Evolutionary conservation across 352 stramenopile species (phyloP).

Genomic region (Pilasporangium apinafurcum): DNA sequence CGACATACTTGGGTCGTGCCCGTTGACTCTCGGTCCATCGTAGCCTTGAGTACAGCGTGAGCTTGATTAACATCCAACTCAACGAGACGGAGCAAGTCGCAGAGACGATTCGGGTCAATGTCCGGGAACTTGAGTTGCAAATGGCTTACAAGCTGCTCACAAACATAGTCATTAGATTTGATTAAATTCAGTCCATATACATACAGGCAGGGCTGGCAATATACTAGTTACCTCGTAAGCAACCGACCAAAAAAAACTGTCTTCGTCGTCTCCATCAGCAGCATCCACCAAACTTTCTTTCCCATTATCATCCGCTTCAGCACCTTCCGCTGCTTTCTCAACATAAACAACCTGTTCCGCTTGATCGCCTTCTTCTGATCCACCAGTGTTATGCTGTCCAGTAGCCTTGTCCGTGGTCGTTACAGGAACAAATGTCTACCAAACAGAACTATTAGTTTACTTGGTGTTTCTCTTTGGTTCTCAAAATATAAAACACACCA

Average conservation of each 20-base stretch:
- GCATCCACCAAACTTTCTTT: conserved; percentile 1
- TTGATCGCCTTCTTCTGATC: conserved; percentile 1
- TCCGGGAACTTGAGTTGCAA: conserved; percentile 82
- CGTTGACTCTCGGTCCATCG: conserved; percentile 65
- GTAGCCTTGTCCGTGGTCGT: conserved; percentile 6
- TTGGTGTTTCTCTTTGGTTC: neutral
- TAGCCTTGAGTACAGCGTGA: conserved; percentile 69
- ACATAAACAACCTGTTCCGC: neutral
- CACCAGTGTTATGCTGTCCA: neutral
- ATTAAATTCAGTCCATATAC: neutral
- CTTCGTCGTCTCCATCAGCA: conserved; percentile 28
- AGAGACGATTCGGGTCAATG: conserved; percentile 63
- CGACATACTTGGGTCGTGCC: conserved; percentile 71
- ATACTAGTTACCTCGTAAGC: conserved; percentile 56
- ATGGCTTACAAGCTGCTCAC: conserved; percentile 60
- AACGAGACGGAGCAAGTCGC: conserved; percentile 67
- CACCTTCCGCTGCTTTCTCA: neutral
- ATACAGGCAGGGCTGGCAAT: neutral
- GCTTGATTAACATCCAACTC: conserved; percentile 69
- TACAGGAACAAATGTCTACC: conserved; percentile 7
- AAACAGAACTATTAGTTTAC: too few species aligned
- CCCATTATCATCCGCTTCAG: neutral
- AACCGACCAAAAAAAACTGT: conserved; percentile 84
- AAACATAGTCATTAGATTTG: conserved; percentile 5
- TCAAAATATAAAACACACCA: neutral